phyloP scores from a whole-genome alignment of 2,329 filamentous ascomycete species.

The Nothopassalora personata region DNA sequence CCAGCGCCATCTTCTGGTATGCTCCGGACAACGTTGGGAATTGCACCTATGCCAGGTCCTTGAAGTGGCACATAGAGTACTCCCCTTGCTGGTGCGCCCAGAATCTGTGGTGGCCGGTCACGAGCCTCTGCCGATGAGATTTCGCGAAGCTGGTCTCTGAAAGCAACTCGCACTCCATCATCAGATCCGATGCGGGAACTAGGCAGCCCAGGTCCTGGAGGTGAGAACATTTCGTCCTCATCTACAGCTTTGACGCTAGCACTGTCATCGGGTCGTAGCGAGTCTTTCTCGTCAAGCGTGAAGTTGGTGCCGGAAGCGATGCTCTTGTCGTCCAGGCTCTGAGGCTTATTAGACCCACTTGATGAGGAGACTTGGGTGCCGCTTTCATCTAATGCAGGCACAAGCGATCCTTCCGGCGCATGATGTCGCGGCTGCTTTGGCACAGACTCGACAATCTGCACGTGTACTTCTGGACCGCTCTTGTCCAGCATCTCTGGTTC shows the following conservation, averaged over 20 bases:
- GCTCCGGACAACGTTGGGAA: slow-evolving; percentile 20
- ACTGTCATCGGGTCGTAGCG: slow-evolving; percentile 87
- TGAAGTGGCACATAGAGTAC: slow-evolving; percentile 33
- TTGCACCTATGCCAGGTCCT: slow-evolving; percentile 25
- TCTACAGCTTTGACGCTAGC: slow-evolving; percentile 87
- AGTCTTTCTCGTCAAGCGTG: slow-evolving; percentile 95
- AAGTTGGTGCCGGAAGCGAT: slow-evolving; percentile 92
- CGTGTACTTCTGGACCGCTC: slow-evolving; percentile 19
- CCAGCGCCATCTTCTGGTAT: slow-evolving; percentile 15
- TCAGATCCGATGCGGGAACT: slow-evolving; percentile 81
- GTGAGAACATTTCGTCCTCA: slow-evolving; percentile 79
- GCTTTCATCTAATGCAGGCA: slow-evolving; percentile 36
- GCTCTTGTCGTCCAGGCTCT: slow-evolving; percentile 89
- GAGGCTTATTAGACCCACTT: slow-evolving; percentile 68
- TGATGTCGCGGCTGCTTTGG: slow-evolving; percentile 10
- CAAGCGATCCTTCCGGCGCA: slow-evolving; percentile 21
- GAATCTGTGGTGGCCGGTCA: slow-evolving; percentile 23
- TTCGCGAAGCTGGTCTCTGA: slow-evolving; percentile 53
- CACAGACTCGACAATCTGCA: slow-evolving; percentile 23
- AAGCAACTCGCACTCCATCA: slow-evolving; percentile 53
- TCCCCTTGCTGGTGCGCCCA: slow-evolving; percentile 19
- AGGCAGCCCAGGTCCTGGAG: slow-evolving; percentile 67
- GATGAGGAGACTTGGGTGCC: slow-evolving; percentile 48
- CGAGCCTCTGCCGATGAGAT: slow-evolving; percentile 47
- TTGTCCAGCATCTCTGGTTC: slow-evolving; percentile 5